These are phyloP conservation scores for Vachellia collinsii DNA, from an alignment of 306 rosid species.

Conservation along the genomic window DNA sequence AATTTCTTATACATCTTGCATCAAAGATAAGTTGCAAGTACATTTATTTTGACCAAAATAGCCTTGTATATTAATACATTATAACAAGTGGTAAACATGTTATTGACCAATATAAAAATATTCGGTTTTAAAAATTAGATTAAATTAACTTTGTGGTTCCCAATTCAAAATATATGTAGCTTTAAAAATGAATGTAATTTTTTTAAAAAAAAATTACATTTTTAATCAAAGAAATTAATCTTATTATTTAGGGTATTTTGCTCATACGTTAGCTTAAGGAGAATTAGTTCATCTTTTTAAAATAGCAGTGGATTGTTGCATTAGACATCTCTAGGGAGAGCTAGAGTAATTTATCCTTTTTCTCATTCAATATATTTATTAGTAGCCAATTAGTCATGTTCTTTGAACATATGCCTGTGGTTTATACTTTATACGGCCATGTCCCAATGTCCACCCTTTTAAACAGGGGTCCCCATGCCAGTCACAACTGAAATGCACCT, in stretches of 20 bases:
- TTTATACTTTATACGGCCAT: not conserved
- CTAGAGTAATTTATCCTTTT: not conserved
- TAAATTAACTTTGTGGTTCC: not conserved
- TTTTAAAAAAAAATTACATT: not conserved
- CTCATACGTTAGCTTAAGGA: not conserved
- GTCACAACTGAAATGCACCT: not conserved
- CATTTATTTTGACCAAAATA: not conserved
- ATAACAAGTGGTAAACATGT: not conserved
- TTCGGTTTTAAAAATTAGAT: not conserved
- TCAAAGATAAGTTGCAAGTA: not conserved
- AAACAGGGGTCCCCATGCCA: not conserved
- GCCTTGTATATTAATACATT: not conserved
- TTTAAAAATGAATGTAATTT: not conserved
- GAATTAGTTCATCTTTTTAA: not conserved
- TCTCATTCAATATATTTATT: not conserved
- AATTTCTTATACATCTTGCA: not conserved
- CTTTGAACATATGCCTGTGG: not conserved
- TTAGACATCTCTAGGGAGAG: not conserved
- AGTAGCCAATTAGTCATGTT: not conserved
- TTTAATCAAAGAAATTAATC: not conserved
- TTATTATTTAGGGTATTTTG: not conserved
- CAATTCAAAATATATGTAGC: not conserved
- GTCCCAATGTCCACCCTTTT: conserved; percentile 4
- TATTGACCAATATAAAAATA: not conserved
- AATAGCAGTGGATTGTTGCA: not conserved